A percentile compares a stretch with the other conserved stretches of the same genome.
phyloP scores from a whole-genome alignment of 2,329 filamentous ascomycete species.

The Ceratocystis colombiana region DNA sequence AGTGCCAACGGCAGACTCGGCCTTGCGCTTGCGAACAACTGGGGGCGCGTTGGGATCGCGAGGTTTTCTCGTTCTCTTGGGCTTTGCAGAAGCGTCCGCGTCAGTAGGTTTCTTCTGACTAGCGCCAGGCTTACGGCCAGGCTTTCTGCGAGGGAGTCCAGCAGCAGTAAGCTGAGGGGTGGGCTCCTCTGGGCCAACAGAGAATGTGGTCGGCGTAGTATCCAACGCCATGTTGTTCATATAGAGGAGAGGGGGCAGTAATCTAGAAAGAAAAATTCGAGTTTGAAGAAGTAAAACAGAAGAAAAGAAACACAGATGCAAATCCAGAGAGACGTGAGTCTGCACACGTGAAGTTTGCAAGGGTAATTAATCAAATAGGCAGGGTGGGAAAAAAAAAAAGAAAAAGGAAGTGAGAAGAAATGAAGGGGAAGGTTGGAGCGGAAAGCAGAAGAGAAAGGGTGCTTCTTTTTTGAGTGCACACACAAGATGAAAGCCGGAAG shows the following conservation, averaged over 20 bases:
- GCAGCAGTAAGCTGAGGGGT: constrained; percentile 46
- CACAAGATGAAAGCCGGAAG: constrained; percentile 4
- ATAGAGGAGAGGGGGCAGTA: constrained; percentile 15
- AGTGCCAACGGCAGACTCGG: constrained; percentile 35
- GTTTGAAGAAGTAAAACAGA: constrained; percentile 17
- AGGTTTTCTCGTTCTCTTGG: constrained; percentile 42
- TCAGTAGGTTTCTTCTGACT: constrained; percentile 39
- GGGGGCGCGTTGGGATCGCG: constrained; percentile 50
- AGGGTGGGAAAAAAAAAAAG: neutral
- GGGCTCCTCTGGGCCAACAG: constrained; percentile 34
- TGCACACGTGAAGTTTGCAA: constrained; percentile 17
- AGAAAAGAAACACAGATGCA: constrained; percentile 16
- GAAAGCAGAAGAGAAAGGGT: neutral
- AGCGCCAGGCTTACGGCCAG: constrained; percentile 53
- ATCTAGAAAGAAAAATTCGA: constrained; percentile 2
- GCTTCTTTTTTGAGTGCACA: constrained; percentile 9
- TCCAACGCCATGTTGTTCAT: constrained; percentile 42
- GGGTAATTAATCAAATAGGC: constrained; percentile 12
- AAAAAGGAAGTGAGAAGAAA: constrained; percentile 5
- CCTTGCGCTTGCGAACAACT: constrained; percentile 47
- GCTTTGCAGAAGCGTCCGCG: constrained; percentile 36
- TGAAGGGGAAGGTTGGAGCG: neutral
- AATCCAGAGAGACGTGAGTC: neutral
- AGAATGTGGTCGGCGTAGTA: constrained; percentile 30
- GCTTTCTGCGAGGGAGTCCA: constrained; percentile 52